Evolutionary conservation across 257 asterid species (phyloP), one percentile per base, ranked within the genome.

Genomic region (Anisodus tanguticus): DNA sequence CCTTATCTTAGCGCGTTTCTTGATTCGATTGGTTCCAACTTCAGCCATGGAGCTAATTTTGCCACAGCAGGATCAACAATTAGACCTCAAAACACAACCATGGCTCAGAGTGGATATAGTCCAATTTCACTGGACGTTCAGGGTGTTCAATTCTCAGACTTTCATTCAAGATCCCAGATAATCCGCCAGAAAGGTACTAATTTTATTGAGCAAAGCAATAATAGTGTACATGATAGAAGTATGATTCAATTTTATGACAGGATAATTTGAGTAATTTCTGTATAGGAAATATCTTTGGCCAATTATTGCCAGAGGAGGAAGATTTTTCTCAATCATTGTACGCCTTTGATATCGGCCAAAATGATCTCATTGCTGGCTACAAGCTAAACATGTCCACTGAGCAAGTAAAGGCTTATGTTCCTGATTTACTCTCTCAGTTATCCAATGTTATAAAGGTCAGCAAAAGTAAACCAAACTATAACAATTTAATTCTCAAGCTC

Each of bases 21-120:
- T 41, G 98, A 95, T 85, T 90, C 97, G 37, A 80, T 93, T 47
- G 98, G 98, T 76, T 86, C 97, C 6, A 93, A 93, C 83, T 93
- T 95, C 82, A 93, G 93, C 85, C 93, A 92, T 85, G 97, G 98
- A 68, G 95, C 94, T 82, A 95, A 95, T 83, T 95, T 95, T 60
- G 98, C 98, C 2, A 91, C 98, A 8, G 96, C 98, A n/a, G 98
- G 96, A 66, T 95, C 98, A 22, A 92, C 98, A 3, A 91, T 95
- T 77, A 90, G 97, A 88, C 95, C 93, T 79, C 97, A 88, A 63
- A 95, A 95, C 67, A 88, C 95, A 16, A 92, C 98, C 86, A 87
- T 92, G 39, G 63, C 84, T 8, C 96, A 93, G 85, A 93, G 98
- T 88, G 98, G 98, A 15, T 85, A 74, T 10, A 95, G 98, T 66